Conservation (phyloP, 768 basidiomycete species). For the Nidularia pulvinata region DNA sequence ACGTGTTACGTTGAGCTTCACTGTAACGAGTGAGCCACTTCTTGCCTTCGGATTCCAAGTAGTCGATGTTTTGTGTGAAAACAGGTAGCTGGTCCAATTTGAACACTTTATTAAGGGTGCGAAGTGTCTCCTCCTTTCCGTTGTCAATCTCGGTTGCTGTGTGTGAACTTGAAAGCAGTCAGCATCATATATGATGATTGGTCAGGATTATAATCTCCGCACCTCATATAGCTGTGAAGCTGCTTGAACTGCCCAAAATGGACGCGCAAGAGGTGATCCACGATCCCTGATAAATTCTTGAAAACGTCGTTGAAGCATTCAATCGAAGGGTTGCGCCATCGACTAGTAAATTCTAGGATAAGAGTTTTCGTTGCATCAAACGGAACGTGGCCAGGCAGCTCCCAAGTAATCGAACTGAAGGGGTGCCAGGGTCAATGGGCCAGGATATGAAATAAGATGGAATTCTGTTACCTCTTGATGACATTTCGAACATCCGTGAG, state of each 20-base stretch:
- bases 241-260: conserved; percentile 28
- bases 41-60: conserved; percentile 7
- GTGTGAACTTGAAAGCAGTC: not conserved
- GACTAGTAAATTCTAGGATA: conserved; percentile 18
- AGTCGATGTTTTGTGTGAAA: conserved; percentile 29
- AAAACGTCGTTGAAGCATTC: conserved; percentile 26
- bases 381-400: conserved; percentile 30
- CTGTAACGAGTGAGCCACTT: conserved; percentile 15
- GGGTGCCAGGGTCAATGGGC: too few species aligned
- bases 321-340: conserved; percentile 23
- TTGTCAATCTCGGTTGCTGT: not conserved
- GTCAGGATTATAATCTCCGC: not conserved
- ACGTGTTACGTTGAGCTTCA: not conserved
- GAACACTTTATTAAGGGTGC: conserved; percentile 28
- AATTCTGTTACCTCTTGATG: not conserved
- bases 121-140: conserved; percentile 14
- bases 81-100: conserved; percentile 32
- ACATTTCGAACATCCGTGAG: not conserved
- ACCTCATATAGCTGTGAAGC: conserved; percentile 23
- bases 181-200: not conserved
- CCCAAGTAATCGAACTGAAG: conserved; percentile 31
- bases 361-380: conserved; percentile 28
- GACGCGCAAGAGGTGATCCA: conserved; percentile 12
- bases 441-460: not conserved
- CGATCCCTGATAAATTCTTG: conserved; percentile 2